Conservation (phyloP, 1,284 basidiomycete genomes). For the Papiliotrema terrestris region DNA sequence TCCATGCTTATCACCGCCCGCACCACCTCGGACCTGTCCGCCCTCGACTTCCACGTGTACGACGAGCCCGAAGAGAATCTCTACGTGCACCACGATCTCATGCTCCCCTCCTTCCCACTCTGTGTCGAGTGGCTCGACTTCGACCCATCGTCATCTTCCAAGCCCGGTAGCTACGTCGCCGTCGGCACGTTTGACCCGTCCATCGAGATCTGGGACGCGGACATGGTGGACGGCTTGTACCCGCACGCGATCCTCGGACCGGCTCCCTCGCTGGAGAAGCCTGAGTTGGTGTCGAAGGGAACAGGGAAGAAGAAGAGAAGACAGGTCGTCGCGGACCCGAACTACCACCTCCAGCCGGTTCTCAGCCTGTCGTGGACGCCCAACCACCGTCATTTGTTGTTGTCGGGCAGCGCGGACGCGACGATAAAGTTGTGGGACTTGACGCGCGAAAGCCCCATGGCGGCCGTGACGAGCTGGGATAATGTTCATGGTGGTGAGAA, state of each 20-base stretch:
- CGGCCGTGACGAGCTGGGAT: slow-evolving; percentile 75
- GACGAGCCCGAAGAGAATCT: slow-evolving; percentile 88
- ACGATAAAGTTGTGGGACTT: slow-evolving; percentile 99
- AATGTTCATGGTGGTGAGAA: slow-evolving; percentile 81
- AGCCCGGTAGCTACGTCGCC: slow-evolving; percentile 81
- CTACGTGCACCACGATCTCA: slow-evolving; percentile 96
- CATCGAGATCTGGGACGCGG: slow-evolving; percentile 98
- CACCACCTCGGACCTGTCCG: slow-evolving; percentile 95
- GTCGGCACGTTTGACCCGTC: slow-evolving; percentile 97
- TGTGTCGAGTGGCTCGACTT: slow-evolving; percentile 99
- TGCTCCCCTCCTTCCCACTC: slow-evolving; percentile 95
- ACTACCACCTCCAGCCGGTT: slow-evolving; percentile 90
- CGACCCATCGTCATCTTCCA: slow-evolving; percentile 37
- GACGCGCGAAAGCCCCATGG: slow-evolving; percentile 60
- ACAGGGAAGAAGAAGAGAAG: slow-evolving; percentile 95
- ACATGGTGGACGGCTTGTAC: slow-evolving; percentile 90
- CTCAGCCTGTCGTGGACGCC: slow-evolving; percentile 90
- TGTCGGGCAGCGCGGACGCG: slow-evolving; percentile 87
- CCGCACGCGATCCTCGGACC: slow-evolving; percentile 85
- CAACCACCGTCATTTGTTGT: slow-evolving; percentile 80
- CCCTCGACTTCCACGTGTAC: slow-evolving; percentile 92
- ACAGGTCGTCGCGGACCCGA: slow-evolving; percentile 67
- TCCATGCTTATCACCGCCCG: slow-evolving; percentile 90
- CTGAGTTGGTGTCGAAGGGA: slow-evolving; percentile 70
- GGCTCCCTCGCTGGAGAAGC: slow-evolving; percentile 64